Base-by-base conservation (phyloP, 805 yeast genomes). In the Ogataea nakhonphanomensis region DNA sequence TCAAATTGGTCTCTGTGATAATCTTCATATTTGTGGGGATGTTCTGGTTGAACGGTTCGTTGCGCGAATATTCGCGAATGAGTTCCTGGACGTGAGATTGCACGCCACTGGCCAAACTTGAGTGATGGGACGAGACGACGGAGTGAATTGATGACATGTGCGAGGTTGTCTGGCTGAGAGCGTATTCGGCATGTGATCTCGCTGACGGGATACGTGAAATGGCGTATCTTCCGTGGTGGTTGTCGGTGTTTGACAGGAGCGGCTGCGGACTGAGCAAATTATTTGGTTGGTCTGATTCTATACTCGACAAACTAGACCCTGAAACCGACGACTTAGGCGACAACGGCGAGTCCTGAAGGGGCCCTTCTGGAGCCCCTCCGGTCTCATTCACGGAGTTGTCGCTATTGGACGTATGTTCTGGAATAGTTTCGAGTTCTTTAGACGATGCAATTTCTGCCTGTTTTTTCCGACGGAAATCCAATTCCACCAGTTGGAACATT, bases 401-500 rank as follows among this genome's bases (percentile, higher is more conserved):
- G 20, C 20, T 17, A 5, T 17, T 17, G 5, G 20, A 17, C 23
- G 25, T 13, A 4, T 40, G 45, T 22, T 25, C 28, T 11, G n/a
- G 37, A 12, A 30, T 26, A 4, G 13, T 24, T 3, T 17, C 29
- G 13, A 10, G 14, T 4, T n/a, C 20, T 17, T 17, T 17, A 5
- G 20, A 15, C 27, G 32, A 43, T 7, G 39, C 38, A 10, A 37
- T 43, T 15, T 46, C 45, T 7, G 37, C 37, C 11, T 41, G 46
- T 4, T 26, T 44, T 13, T 38, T 26, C 24, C 64, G 70, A 22
- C 69, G 57, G 57, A 76, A 77, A 54, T 77, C 82, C 64, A 66
- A 66, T 44, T 70, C 73, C 15, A 75, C 66, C 34, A 77, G 53
- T 45, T 66, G 66, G 53, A 71, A 76, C 30, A 72, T 50, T 1